Base-by-base conservation (phyloP, 2,329 filamentous ascomycete genomes). In the Phoma herbarum region DNA sequence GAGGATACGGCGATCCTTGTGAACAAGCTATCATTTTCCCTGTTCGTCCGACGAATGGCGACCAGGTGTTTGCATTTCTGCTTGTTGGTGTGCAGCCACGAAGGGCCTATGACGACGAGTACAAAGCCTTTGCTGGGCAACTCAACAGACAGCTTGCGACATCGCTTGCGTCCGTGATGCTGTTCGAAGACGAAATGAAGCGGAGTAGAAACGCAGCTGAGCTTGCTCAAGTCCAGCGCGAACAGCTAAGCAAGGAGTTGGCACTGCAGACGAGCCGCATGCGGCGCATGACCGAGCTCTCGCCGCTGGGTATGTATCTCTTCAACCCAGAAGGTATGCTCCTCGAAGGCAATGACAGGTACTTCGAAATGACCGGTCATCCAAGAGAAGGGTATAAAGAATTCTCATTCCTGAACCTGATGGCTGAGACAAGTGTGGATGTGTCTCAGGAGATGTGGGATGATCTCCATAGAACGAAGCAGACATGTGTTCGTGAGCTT, bases 361-460 rank as follows among this genome's bases (percentile, higher is more conserved):
- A 80, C 60, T 83, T 79, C 52, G 79, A 82, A 31, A 79, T 84
- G 77, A 82, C 79, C 0, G 80, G 80, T 0, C 77, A 80, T 37
- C 65, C 68, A 0, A 68, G 77, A 23, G 78, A 80, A 2, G 63
- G 68, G 0, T 68, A 78, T 9, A 73, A 70, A 20, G 75, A 81
- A 23, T 78, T 81, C 63, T 77, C 77, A 0, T 84, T 79, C 73
- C 73, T 78, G 46, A 73, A 79, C 5, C 70, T 78, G 18, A 74
- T 84, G 31, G 65, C 72, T 6, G 76, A 78, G 2, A 69, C 68
- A 23, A 79, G 79, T 28, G 52, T 10, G 47, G 26, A 67, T 2
- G 63, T 62, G 0, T 73, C 79, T 59, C 63, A 75, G 11, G 64
- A 73, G 1, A 78, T 77, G 28, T 83, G 81, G 81, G 52, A 71